Conservation (phyloP, 345 rosid species). For the Hibiscus mutabilis region DNA sequence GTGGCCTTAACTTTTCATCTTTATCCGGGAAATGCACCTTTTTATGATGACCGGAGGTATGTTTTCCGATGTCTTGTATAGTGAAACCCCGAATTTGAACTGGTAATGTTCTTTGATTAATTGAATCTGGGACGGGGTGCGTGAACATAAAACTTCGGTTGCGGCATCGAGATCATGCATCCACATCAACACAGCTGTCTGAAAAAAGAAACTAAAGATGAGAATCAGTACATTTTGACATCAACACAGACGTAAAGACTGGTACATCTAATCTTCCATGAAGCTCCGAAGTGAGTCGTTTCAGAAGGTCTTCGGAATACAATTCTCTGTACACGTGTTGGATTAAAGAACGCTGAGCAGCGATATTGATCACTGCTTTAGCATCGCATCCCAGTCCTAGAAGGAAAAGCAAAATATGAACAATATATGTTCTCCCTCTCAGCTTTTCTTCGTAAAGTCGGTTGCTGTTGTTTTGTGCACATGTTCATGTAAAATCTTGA, state of each 20-base stretch:
- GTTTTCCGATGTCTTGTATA: constrained; percentile 40
- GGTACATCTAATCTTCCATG: constrained; percentile 54
- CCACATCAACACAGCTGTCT: constrained; percentile 65
- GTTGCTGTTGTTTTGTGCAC: not conserved
- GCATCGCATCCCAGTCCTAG: constrained; percentile 58
- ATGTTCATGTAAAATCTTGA: not conserved
- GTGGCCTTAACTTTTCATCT: not conserved
- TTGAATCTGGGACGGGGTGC: constrained; percentile 57
- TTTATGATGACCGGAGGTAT: constrained; percentile 43
- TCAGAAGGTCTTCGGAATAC: constrained; percentile 37
- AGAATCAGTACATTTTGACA: too few species aligned
- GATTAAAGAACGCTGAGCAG: constrained; percentile 46
- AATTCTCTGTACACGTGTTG: constrained; percentile 44
- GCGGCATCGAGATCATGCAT: constrained; percentile 46
- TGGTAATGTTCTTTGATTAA: constrained; percentile 42
- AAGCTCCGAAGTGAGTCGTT: constrained; percentile 51
- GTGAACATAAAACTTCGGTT: constrained; percentile 57
- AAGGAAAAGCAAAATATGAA: not conserved
- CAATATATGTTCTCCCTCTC: not conserved
- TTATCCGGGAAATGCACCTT: constrained; percentile 26
- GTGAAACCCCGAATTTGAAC: constrained; percentile 32
- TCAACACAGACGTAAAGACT: not conserved
- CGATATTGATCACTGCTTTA: constrained; percentile 40
- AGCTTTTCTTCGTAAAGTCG: not conserved
- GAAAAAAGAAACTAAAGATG: not conserved